Evolutionary conservation across 2,329 filamentous ascomycete species (phyloP).

Genomic region (Penicillium sp.): DNA sequence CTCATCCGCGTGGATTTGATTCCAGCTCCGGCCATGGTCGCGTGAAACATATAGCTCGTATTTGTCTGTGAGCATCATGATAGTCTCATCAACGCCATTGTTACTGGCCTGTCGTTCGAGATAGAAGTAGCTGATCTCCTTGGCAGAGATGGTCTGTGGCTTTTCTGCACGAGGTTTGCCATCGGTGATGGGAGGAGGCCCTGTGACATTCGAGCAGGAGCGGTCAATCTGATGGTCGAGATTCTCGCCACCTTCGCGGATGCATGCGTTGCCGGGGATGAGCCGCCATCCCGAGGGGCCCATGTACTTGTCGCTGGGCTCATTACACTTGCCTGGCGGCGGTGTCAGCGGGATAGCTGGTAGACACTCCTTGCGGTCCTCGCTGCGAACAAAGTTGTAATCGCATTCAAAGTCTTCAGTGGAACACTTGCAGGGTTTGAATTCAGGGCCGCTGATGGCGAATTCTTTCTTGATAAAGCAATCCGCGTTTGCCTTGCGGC

Average conservation of each 20-base stretch:
- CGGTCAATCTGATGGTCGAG: conserved; percentile 72
- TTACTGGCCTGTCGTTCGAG: conserved; percentile 72
- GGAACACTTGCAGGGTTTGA: conserved; percentile 75
- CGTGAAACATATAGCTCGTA: conserved; percentile 69
- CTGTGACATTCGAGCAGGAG: conserved; percentile 66
- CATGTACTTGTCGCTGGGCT: conserved; percentile 69
- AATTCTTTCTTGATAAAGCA: conserved; percentile 89
- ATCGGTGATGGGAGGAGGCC: conserved; percentile 48
- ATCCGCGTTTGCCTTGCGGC: conserved; percentile 81
- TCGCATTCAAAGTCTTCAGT: conserved; percentile 92
- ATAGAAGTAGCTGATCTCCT: conserved; percentile 64
- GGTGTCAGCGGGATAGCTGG: conserved; percentile 60
- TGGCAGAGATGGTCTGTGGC: conserved; percentile 59
- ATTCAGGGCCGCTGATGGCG: conserved; percentile 69
- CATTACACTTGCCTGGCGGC: conserved; percentile 72
- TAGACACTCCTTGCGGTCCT: conserved; percentile 67
- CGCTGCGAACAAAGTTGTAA: conserved; percentile 75
- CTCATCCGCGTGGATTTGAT: conserved; percentile 57
- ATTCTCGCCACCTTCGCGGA: conserved; percentile 58
- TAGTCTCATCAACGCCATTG: conserved; percentile 67
- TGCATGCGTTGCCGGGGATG: conserved; percentile 80
- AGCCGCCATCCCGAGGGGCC: conserved; percentile 88
- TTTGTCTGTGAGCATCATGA: conserved; percentile 59
- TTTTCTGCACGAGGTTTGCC: conserved; percentile 65
- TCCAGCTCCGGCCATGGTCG: conserved; percentile 88